Base-by-base conservation (phyloP, 2,329 filamentous ascomycete species). In the Laburnicola sp. region DNA sequence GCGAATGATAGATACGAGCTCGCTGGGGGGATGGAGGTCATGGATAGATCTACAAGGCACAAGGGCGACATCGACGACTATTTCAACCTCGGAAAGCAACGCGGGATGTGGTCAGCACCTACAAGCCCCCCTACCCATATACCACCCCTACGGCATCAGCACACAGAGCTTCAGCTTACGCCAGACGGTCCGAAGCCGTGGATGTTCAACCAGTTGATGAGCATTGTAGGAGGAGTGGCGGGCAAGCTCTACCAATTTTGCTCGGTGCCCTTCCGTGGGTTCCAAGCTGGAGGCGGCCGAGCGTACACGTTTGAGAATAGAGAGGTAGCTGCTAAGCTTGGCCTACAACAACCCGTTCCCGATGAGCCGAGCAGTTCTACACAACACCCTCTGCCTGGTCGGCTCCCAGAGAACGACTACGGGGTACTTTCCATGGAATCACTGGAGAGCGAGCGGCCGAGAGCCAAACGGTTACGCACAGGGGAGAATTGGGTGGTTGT, bases 221-320 rank as follows among this genome's bases (percentile, higher is more conserved):
- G 76, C 35, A 79, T 87, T 0, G 79, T 89, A 6, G 85, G 85
- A 1, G 84, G 80, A 26, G 83, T 88, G 3, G 83, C 88, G 1
- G 88, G 89, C 16, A 93, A 87, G 64, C 85, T 96, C 0, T 91
- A 90, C 82, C 83, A 91, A 60, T 94, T 96, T 63, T 96, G 92
- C 76, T 76, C 77, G 0, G 84, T 77, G 23, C 83, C 88, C 0
- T 95, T 97, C 65, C 82, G 82, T 48, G 92, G 92, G 0, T 97
- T 97, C 70, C 86, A 92, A 55, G 91, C 92, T 9, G 93, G 92
- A 6, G 90, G 88, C 2, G 93, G 92, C 6, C 79, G 78, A 53
- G 85, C 84, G 25, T 96, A 92, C 65, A 76, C 81, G 5, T 75
- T 89, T 59, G 69, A 77, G 6, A 61, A 71, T 28, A 51, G 53